Evolutionary conservation across 306 rosid species (phyloP).

Genomic region (Rubus idaeus): DNA sequence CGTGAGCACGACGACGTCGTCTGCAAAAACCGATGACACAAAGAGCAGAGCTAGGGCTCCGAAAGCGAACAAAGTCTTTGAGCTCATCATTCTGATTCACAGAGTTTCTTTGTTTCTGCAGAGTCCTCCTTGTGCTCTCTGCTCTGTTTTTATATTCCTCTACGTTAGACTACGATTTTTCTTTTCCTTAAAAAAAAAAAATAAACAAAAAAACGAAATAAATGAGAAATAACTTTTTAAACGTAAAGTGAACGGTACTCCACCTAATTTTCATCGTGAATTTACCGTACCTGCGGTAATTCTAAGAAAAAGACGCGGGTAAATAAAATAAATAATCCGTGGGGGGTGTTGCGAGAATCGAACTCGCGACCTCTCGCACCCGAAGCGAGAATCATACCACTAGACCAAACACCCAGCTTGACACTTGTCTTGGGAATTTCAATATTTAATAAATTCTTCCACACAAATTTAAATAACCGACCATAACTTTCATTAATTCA

Average conservation of each 20-base stretch:
- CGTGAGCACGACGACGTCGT: constrained; percentile 70
- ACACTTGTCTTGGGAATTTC: fast-evolving
- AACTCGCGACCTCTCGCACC: constrained; percentile 69
- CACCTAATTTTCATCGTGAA: not conserved
- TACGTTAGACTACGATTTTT: not conserved
- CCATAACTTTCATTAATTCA: not conserved
- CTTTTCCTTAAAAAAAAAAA: not conserved
- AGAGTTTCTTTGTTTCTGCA: not conserved
- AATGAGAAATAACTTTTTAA: not conserved
- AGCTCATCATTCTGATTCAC: constrained; percentile 42
- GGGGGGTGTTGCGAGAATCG: constrained; percentile 70
- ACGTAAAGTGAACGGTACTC: not conserved
- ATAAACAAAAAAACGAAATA: too few relatives aligned
- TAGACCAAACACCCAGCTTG: constrained; percentile 61
- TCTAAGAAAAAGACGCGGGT: not conserved
- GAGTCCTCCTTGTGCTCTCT: not conserved
- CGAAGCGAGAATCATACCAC: constrained; percentile 77
- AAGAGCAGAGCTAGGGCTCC: constrained; percentile 45
- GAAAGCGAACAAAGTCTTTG: constrained; percentile 36
- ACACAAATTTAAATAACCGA: not conserved
- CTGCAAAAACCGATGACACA: constrained; percentile 50
- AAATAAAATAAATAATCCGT: too few relatives aligned
- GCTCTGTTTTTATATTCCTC: not conserved
- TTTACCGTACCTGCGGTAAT: not conserved
- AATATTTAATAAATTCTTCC: too few relatives aligned